A percentile compares a stretch with the other conserved stretches of the same genome.
Conservation (phyloP, 495 filamentous ascomycete species). For the Chaetomium fimeti region DNA sequence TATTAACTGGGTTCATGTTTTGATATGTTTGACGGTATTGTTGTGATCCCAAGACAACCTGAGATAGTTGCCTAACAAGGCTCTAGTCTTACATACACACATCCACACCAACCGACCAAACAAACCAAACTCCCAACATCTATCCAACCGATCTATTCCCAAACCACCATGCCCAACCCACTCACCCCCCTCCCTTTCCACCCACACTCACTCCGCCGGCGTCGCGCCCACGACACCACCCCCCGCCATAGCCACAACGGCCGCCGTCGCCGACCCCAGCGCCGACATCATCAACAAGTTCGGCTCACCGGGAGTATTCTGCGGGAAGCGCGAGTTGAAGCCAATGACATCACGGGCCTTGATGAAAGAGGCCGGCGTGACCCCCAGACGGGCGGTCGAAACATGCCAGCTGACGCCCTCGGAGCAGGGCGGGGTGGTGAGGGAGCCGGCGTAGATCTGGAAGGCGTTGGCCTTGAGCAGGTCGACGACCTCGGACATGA, state of each 20-base stretch:
- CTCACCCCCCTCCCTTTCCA: no score
- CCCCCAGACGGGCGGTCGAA: constrained; percentile 48
- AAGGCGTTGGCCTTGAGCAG: constrained; percentile 51
- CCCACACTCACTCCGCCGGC: no score
- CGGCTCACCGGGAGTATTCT: constrained; percentile 53
- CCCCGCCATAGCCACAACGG: constrained; percentile 7
- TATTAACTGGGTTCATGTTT: no score
- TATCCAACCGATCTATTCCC: no score
- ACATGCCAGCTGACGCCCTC: constrained; percentile 62
- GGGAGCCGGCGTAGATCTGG: constrained; percentile 52
- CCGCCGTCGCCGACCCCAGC: constrained; percentile 20
- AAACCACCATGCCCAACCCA: no score
- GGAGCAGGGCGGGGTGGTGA: constrained; percentile 68
- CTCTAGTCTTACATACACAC: no score
- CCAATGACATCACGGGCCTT: constrained; percentile 58
- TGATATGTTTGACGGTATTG: no score
- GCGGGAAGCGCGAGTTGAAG: constrained; percentile 63
- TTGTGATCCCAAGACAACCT: no score
- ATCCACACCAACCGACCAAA: no score
- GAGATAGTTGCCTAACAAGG: no score
- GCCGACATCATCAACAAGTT: constrained; percentile 50
- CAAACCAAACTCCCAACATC: no score
- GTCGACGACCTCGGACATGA: constrained; percentile 54
- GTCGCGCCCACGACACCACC: background rate
- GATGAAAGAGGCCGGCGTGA: constrained; percentile 56